Evolutionary conservation across 2,329 filamentous ascomycete species (phyloP).

Genomic region (Penicillium expansum): DNA sequence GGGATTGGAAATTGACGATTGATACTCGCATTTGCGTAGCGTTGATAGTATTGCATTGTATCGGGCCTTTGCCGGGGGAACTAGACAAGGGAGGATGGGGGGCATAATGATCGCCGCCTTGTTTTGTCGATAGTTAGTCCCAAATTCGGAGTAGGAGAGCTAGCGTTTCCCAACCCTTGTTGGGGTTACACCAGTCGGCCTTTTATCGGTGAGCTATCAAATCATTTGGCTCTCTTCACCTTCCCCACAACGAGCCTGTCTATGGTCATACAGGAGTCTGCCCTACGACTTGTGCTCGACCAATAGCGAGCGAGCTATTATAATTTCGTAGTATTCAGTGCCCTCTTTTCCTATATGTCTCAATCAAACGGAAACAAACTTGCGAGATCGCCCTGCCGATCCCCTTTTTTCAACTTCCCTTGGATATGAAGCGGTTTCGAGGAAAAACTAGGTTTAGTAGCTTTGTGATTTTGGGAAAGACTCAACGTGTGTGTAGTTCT

Average conservation of each 20-base stretch:
- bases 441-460: background rate
- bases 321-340: background rate
- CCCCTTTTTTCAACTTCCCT: background rate
- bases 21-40: background rate
- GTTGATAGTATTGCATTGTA: background rate
- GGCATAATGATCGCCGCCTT: background rate
- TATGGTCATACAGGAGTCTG: background rate
- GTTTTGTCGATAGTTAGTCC: background rate
- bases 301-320: background rate
- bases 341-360: background rate
- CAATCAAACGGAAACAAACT: background rate
- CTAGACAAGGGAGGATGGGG: background rate
- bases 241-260: no score
- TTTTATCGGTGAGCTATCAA: background rate
- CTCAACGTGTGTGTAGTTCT: background rate
- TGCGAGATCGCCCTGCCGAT: background rate
- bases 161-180: background rate
- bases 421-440: background rate
- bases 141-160: background rate
- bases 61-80: background rate
- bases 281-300: background rate
- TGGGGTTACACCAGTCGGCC: background rate
- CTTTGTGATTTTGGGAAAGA: background rate
- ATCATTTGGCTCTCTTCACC: background rate
- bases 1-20: background rate